A percentile compares a stretch with the other conserved stretches of the same genome.
Conservation (phyloP, 139 green algal species). For the Haematococcus sp. region DNA sequence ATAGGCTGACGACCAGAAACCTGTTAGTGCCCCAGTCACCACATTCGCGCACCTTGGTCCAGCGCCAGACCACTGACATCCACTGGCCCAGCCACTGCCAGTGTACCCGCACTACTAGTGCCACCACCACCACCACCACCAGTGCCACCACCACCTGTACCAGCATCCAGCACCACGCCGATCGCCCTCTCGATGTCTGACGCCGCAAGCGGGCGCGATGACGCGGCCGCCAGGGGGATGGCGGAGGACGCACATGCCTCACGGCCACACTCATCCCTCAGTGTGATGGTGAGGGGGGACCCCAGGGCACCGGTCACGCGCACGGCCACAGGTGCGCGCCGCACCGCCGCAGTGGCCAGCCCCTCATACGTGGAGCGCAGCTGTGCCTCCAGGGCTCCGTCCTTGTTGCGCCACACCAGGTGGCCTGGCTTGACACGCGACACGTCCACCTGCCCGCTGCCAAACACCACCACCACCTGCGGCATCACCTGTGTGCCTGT, state of each 20-base stretch:
- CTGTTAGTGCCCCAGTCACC: no score
- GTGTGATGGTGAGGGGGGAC: constrained; percentile 34
- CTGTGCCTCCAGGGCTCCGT: constrained; percentile 48
- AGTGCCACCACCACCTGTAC: not conserved
- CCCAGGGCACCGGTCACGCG: constrained; percentile 35
- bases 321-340: constrained; percentile 47
- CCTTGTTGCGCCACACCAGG: constrained; percentile 69
- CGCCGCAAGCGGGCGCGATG: constrained; percentile 27
- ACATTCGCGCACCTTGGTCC: constrained; percentile 21
- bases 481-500: constrained; percentile 2
- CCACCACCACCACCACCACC: not conserved
- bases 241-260: constrained; percentile 11
- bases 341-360: constrained; percentile 23
- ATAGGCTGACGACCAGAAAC: no score
- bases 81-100: constrained; percentile 22
- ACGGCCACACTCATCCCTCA: constrained; percentile 35
- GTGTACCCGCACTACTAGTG: constrained; percentile 25
- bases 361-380: constrained; percentile 34
- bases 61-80: constrained; percentile 45
- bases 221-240: constrained; percentile 24
- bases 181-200: constrained; percentile 51
- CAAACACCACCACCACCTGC: constrained; percentile 43
- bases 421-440: constrained; percentile 30
- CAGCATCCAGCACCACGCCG: constrained; percentile 38
- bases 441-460: constrained; percentile 28